Conservation (phyloP, 345 rosid genomes). For the Lenwebbia sp. region DNA sequence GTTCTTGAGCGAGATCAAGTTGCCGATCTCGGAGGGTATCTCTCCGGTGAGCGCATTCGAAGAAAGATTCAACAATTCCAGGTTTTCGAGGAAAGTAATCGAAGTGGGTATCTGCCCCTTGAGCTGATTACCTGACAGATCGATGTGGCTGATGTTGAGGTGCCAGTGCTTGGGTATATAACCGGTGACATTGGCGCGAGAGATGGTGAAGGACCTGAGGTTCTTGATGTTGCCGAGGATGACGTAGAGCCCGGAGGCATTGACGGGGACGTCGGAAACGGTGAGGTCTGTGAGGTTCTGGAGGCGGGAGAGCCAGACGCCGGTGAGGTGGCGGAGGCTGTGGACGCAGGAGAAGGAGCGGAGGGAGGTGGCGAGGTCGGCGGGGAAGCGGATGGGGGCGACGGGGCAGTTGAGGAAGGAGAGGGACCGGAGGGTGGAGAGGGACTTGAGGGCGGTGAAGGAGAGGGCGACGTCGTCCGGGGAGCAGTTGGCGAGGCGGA, state of each 20-base stretch:
- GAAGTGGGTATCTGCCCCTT: conserved; percentile 70
- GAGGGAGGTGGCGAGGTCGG: conserved; percentile 49
- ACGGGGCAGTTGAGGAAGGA: conserved; percentile 63
- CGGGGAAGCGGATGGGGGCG: conserved; percentile 50
- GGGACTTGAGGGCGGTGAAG: conserved; percentile 41
- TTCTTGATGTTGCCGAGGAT: conserved; percentile 59
- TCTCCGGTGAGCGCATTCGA: conserved; percentile 52
- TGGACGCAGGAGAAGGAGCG: conserved; percentile 47
- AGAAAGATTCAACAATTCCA: conserved; percentile 53
- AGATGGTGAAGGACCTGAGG: conserved; percentile 48
- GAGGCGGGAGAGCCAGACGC: conserved; percentile 58
- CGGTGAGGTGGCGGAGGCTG: conserved; percentile 60
- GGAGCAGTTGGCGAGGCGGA: conserved; percentile 71
- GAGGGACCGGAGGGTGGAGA: conserved; percentile 62
- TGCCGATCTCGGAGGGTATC: conserved; percentile 53
- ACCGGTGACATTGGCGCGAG: conserved; percentile 63
- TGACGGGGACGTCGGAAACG: conserved; percentile 41
- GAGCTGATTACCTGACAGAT: conserved; percentile 63
- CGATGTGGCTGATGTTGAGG: conserved; percentile 53
- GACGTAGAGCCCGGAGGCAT: conserved; percentile 64
- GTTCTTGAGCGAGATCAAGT: conserved; percentile 58
- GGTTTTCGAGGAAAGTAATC: conserved; percentile 51
- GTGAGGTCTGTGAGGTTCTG: conserved; percentile 75
- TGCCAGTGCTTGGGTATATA: conserved; percentile 41
- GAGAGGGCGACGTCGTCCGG: conserved; percentile 41